Base-by-base conservation (phyloP, 768 basidiomycete genomes). In the Collybia sordida region DNA sequence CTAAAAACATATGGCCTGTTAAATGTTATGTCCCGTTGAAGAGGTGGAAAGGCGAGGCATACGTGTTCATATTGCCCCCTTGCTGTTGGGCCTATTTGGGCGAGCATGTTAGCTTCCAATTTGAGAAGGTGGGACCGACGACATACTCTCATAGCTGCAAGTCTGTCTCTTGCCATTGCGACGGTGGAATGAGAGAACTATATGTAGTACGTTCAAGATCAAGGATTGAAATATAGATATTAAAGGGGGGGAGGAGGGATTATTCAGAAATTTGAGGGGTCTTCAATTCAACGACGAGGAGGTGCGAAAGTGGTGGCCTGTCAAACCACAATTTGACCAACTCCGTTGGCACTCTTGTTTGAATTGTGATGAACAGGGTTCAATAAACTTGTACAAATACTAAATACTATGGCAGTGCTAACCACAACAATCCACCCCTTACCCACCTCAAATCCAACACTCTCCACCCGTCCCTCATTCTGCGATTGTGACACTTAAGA, bases 161-260 rank as follows among this genome's bases (percentile, higher is more conserved):
- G 80, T 78, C 93, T 83, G 74, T 95, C 92, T 81, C 93, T 84
- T 57, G 93, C 90, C 85, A 91, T 88, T 58, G 59, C 68, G 57
- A 57, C 64, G 53, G 58, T 50, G 47, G 27, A 42, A 64, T 54
- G 28, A 50, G 36, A 40, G 45, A 50, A 45, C 31, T 59, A 57
- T 52, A 53, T 42, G 50, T 49, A 57, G 57, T 50, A 47, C 48
- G 49, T 49, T 57, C 39, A 50, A 52, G 57, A 40, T 55, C 59
- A 40, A 50, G 48, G 54, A 31, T 31, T 7, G 3, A 3, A 11
- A 31, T 6, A 19, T 14, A 45, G 21, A 21, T 34, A 14, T 35
- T 19, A 17, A 42, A 17, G n/a, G 17, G 24, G 42, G 42, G 19
- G 23, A 25, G 42, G 42, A 42, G 31, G 31, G 42, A 42, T 25